Percentiles rank a stretch among this genome's conserved stretches.
Evolutionary conservation across 495 filamentous ascomycete species (phyloP).

Genomic region (Aspergillus diversus): DNA sequence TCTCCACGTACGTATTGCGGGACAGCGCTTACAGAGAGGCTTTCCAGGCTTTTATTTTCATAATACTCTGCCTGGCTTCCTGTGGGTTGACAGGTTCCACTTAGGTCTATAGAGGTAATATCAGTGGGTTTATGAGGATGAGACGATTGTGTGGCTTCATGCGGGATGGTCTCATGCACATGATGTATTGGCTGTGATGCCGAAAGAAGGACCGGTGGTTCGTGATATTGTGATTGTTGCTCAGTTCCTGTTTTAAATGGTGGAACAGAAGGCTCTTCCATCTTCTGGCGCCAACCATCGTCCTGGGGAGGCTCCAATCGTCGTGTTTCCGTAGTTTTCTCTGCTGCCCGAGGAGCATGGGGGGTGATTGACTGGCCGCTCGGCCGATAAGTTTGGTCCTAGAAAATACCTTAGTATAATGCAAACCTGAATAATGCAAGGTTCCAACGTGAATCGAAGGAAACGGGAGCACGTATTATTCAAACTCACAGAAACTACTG

Average conservation of each 20-base stretch:
- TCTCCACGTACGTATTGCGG: slow-evolving; percentile 52
- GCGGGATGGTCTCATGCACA: neutral
- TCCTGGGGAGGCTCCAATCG: neutral
- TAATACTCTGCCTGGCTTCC: slow-evolving; percentile 10
- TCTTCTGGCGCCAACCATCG: neutral
- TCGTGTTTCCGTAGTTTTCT: neutral
- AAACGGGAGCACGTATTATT: neutral
- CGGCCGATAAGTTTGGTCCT: slow-evolving; percentile 22
- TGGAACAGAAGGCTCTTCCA: slow-evolving; percentile 1
- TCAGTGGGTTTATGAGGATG: neutral
- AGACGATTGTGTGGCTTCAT: slow-evolving; percentile 1
- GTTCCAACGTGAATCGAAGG: neutral
- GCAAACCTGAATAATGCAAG: neutral
- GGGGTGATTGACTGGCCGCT: neutral
- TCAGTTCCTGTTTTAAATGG: neutral
- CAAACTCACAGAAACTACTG: slow-evolving; percentile 31
- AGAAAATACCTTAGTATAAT: slow-evolving; percentile 20
- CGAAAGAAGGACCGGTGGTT: neutral
- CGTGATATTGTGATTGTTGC: neutral
- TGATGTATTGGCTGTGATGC: slow-evolving; percentile 8
- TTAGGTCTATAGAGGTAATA: neutral
- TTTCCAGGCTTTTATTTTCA: slow-evolving; percentile 4
- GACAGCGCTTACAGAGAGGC: slow-evolving; percentile 41
- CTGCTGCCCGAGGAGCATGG: neutral
- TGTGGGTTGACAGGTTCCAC: neutral